Percentiles rank a stretch among this genome's conserved stretches.
These are phyloP conservation scores for Mycena belliarum DNA, from an alignment of 768 basidiomycete species.

Conservation along the genomic window DNA sequence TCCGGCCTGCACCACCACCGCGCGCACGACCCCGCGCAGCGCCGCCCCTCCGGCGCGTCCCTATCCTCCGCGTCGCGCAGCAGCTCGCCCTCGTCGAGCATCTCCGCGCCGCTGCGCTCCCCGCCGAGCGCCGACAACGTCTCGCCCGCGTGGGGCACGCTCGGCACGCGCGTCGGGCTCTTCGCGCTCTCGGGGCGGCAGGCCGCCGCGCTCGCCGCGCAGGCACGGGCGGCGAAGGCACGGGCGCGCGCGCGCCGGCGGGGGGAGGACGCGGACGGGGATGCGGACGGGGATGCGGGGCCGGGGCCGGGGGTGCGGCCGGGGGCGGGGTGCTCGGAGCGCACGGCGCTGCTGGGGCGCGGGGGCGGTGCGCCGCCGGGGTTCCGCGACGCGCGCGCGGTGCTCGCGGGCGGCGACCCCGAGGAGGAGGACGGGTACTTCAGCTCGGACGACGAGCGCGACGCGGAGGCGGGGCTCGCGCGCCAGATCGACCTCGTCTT, in stretches of 20 bases:
- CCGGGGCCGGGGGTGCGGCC: slow-evolving; percentile 11
- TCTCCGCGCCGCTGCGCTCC: slow-evolving; percentile 76
- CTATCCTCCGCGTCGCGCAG: too few species aligned
- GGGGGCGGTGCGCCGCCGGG: slow-evolving; percentile 20
- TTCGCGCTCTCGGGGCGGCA: slow-evolving; percentile 32
- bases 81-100: slow-evolving; percentile 74
- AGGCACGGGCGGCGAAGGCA: slow-evolving; percentile 23
- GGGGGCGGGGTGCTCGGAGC: too few species aligned
- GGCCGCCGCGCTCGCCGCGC: slow-evolving; percentile 13
- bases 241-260: slow-evolving; percentile 13
- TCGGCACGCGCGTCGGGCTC: slow-evolving; percentile 55
- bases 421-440: background rate
- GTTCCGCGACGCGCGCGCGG: slow-evolving; percentile 22
- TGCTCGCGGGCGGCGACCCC: too few species aligned
- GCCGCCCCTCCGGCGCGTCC: slow-evolving; percentile 30
- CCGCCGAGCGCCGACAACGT: slow-evolving; percentile 42
- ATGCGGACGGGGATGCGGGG: slow-evolving; percentile 28
- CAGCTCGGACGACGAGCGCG: slow-evolving; percentile 17
- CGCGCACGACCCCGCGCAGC: too few species aligned
- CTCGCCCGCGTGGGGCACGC: slow-evolving; percentile 58
- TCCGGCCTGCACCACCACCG: slow-evolving; percentile 46
- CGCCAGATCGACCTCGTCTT: slow-evolving; percentile 57
- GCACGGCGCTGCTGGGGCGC: slow-evolving; percentile 41
- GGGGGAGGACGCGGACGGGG: background rate
- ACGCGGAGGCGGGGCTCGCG: slow-evolving; percentile 38